Percentiles rank a stretch among this genome's conserved stretches.
Conservation (phyloP, 495 filamentous ascomycete genomes). For the Pyrenula massariospora region DNA sequence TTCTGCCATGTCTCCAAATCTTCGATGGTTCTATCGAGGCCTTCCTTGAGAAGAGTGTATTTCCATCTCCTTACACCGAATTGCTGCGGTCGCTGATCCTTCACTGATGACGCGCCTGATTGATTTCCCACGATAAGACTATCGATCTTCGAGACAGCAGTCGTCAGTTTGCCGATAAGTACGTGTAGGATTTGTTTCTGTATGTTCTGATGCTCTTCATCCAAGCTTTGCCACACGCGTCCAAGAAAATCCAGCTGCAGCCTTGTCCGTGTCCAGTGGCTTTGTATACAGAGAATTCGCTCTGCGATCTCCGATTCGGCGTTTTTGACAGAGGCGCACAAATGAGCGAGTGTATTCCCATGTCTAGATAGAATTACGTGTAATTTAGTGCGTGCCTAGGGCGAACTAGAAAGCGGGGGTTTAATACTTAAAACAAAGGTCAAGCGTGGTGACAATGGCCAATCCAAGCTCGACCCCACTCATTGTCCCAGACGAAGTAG, state of each 20-base stretch:
- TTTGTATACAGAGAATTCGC: conserved; percentile 18
- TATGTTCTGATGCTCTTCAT: conserved; percentile 19
- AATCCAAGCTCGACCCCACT: conserved; percentile 9
- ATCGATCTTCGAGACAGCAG: conserved; percentile 13
- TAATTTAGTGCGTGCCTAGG: background rate
- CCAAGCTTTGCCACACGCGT: conserved; percentile 18
- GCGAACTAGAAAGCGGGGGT: no score
- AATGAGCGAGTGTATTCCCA: conserved; percentile 17
- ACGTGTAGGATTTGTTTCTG: conserved; percentile 19
- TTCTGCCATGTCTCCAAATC: conserved; percentile 13
- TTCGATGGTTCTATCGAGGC: conserved; percentile 7
- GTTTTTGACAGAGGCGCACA: conserved; percentile 13
- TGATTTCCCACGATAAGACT: conserved; percentile 9
- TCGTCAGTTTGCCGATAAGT: conserved; percentile 17
- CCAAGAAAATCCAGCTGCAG: conserved; percentile 22
- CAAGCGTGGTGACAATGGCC: conserved; percentile 11
- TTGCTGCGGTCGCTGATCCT: background rate
- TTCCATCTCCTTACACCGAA: conserved; percentile 13
- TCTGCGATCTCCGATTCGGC: conserved; percentile 18
- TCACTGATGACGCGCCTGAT: background rate
- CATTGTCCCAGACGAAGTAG: background rate
- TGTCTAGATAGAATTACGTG: conserved; percentile 13
- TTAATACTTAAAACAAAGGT: conserved; percentile 17
- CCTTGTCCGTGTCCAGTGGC: conserved; percentile 18
- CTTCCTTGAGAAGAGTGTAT: conserved; percentile 9